Percentiles rank a stretch among this genome's conserved stretches.
phyloP scores from a whole-genome alignment of 2,329 filamentous ascomycete species.

The Fusarium guadeloupense region DNA sequence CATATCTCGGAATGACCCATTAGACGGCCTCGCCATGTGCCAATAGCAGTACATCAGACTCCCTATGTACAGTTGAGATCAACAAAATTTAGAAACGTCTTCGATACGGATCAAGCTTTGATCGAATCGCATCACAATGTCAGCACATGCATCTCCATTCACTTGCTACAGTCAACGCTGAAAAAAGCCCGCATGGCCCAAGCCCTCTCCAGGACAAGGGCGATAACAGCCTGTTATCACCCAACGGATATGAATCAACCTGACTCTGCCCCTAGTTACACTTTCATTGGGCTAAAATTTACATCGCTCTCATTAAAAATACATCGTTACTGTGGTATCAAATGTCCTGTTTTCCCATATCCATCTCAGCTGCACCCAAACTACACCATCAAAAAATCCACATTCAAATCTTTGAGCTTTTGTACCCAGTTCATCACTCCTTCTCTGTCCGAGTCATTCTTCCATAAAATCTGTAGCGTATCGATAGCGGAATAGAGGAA shows the following conservation, averaged over 20 bases:
- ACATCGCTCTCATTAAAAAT: slow-evolving; percentile 11
- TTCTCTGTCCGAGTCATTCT: slow-evolving; percentile 44
- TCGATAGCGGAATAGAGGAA: slow-evolving; percentile 58
- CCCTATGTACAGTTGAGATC: no score
- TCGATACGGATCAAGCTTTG: neutral
- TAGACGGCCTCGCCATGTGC: neutral
- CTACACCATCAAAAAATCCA: slow-evolving; percentile 49
- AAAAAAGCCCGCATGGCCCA: slow-evolving; percentile 28
- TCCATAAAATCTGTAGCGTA: slow-evolving; percentile 56
- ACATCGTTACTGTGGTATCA: slow-evolving; percentile 29
- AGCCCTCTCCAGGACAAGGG: slow-evolving; percentile 15
- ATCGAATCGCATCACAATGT: neutral
- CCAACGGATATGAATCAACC: neutral
- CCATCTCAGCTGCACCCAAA: slow-evolving; percentile 16
- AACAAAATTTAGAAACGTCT: neutral
- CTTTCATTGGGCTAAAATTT: no score
- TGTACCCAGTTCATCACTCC: slow-evolving; percentile 52
- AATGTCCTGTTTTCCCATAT: slow-evolving; percentile 30
- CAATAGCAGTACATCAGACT: no score
- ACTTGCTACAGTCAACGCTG: neutral
- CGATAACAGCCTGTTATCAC: neutral
- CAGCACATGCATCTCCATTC: neutral
- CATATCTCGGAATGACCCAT: neutral
- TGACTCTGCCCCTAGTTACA: neutral
- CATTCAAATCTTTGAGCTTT: slow-evolving; percentile 51